Percentiles rank a stretch among this genome's conserved stretches.
phyloP scores from a whole-genome alignment of 1,284 basidiomycete genomes.

The Irpex sp. region DNA sequence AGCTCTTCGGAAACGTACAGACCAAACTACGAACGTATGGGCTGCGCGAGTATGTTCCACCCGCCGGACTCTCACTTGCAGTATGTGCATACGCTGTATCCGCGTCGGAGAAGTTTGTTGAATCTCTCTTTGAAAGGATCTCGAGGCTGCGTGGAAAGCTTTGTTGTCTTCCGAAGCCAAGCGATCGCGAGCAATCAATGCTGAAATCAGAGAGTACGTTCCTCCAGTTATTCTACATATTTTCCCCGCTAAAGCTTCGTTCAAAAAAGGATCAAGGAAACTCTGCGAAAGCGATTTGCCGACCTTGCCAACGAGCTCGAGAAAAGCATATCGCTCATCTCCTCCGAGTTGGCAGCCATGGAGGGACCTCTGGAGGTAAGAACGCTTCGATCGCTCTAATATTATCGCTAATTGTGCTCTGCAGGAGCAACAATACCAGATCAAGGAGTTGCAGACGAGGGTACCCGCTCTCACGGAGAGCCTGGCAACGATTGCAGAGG shows the following conservation, averaged over 20 bases:
- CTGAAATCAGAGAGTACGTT: conserved; percentile 82
- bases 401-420: conserved; percentile 14
- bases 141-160: conserved; percentile 76
- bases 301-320: conserved; percentile 83
- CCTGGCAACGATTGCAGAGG: conserved; percentile 49
- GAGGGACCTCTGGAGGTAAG: conserved; percentile 76
- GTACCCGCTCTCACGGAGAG: conserved; percentile 57
- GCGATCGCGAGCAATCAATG: conserved; percentile 83
- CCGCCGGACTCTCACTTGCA: conserved; percentile 57
- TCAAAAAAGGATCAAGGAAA: conserved; percentile 77
- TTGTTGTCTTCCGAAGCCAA: conserved; percentile 74
- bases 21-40: conserved; percentile 93
- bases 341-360: conserved; percentile 70
- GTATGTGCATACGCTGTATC: conserved; percentile 29
- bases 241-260: too few relatives aligned
- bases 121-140: conserved; percentile 39
- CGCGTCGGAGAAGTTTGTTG: neutral
- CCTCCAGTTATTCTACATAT: neutral
- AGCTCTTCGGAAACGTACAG: conserved; percentile 89
- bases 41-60: conserved; percentile 79
- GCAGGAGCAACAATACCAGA: conserved; percentile 50
- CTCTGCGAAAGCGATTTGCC: conserved; percentile 79
- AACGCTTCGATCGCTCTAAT: conserved; percentile 3
- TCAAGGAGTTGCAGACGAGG: conserved; percentile 54
- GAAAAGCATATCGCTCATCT: conserved; percentile 62